phyloP scores from a whole-genome alignment of 345 rosid genomes.

The Linum usitatissimum region DNA sequence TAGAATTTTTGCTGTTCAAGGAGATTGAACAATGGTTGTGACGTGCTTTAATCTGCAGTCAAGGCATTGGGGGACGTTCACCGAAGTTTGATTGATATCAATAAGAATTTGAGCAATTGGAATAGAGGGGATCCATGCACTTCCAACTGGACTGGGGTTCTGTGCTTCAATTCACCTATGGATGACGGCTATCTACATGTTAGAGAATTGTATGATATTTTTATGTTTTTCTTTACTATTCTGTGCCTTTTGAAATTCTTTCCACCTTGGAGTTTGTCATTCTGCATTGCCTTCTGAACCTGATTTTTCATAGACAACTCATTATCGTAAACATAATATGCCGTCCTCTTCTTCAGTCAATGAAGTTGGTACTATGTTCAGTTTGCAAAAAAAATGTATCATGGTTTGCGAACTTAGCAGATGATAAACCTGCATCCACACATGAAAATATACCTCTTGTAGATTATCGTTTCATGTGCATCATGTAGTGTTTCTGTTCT shows the following conservation, averaged over 20 bases:
- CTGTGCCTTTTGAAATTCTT: neutral
- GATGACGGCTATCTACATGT: conserved; percentile 77
- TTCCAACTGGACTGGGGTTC: conserved; percentile 85
- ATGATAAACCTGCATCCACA: too few relatives aligned
- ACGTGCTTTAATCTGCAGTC: conserved; percentile 31
- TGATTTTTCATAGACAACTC: neutral
- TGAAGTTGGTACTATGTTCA: neutral
- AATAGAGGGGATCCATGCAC: conserved; percentile 69
- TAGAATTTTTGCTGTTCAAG: neutral
- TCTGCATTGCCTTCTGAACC: neutral
- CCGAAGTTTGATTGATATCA: conserved; percentile 45
- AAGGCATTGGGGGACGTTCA: conserved; percentile 47
- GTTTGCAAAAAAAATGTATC: neutral
- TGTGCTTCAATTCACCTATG: conserved; percentile 42
- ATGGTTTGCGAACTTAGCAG: neutral
- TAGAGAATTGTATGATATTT: conserved; percentile 46
- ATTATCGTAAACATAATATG: too few relatives aligned
- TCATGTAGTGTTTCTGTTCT: neutral
- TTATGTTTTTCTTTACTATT: neutral
- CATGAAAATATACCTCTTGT: neutral
- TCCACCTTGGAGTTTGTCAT: neutral
- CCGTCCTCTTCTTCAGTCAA: neutral
- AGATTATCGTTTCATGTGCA: neutral
- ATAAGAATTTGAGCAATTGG: conserved; percentile 63
- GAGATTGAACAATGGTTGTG: neutral